Conservation (phyloP, 768 basidiomycete species). For the Kwoniella mangroviensis region DNA sequence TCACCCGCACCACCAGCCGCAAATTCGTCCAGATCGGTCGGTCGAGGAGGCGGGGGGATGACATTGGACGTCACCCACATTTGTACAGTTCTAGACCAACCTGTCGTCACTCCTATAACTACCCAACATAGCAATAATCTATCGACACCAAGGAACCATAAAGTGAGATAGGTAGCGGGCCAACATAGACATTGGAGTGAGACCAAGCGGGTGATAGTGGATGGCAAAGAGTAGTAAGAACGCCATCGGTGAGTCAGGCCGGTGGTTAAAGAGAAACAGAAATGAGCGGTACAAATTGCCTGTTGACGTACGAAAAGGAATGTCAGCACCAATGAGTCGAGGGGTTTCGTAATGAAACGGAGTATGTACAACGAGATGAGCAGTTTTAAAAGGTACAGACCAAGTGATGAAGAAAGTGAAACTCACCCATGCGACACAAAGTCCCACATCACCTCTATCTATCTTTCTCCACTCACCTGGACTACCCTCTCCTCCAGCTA, state of each 20-base stretch:
- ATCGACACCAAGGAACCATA: conserved; percentile 70
- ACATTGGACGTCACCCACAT: conserved; percentile 97
- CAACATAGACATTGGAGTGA: conserved; percentile 95
- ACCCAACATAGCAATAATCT: conserved; percentile 90
- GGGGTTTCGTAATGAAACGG: too few species aligned
- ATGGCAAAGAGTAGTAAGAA: conserved; percentile 82
- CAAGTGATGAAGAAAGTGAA: not conserved
- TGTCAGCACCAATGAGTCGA: too few species aligned
- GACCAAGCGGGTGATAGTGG: conserved; percentile 87
- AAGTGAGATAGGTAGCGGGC: conserved; percentile 87
- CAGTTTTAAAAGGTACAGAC: too few species aligned
- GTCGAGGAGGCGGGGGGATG: conserved; percentile 14
- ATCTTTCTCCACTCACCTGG: conserved; percentile 32
- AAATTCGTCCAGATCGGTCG: not conserved
- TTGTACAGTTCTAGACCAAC: conserved; percentile 68
- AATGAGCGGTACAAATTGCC: conserved; percentile 84
- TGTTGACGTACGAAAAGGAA: conserved; percentile 49
- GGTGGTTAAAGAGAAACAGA: conserved; percentile 83
- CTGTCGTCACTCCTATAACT: conserved; percentile 85
- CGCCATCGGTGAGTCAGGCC: conserved; percentile 89
- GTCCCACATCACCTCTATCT: conserved; percentile 38
- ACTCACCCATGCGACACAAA: conserved; percentile 55
- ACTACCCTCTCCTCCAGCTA: conserved; percentile 17
- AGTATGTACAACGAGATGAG: too few species aligned
- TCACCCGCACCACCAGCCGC: conserved; percentile 14